Base-by-base conservation (phyloP, 495 filamentous ascomycete genomes). In the Hyaloscypha variabilis region DNA sequence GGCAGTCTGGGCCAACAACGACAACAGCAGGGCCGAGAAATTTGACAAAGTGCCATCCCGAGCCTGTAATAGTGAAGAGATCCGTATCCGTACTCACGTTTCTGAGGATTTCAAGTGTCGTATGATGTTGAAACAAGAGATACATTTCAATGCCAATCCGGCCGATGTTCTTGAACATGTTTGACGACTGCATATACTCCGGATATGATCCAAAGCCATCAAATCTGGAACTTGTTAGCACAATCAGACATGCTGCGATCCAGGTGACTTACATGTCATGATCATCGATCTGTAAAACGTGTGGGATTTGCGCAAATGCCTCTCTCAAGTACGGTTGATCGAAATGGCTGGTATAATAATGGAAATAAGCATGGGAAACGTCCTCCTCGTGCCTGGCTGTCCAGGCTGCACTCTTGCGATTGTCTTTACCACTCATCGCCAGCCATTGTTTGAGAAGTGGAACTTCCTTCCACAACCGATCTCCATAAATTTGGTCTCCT, bases 131-230 rank as follows among this genome's bases (percentile, higher is more conserved):
- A 81, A 99, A 99, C 23, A 99, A 87, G n/a, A 99, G 83, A 72
- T 97, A 99, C 92, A 97, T 97, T 65, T 97, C 93, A 60, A 96
- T 94, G n/a, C 92, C 96, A 29, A 99, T 89, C 25, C 95, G 90
- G 26, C 95, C 95, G 69, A 98, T 97, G 74, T 97, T 97, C 76
- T 97, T 97, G 83, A 99, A 97, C 79, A 97, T 92, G 63, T 96
- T 89, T 1, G 92, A 96, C 72, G 90, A 90, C 74, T 99, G 95
- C 94, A 99, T 97, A 71, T 99, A 96, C 66, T 97, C 94, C 1
- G 95, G 95, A 68, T 98, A 98, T 2, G 91, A 95, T 23, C 95
- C 95, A 64, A 93, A 99, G n/a, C 95, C 95, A 73, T 99, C 95
- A 71, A 99, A 98, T 57, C 93, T 97, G 23, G 1, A 2, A 21